Base-by-base conservation (phyloP, 2,329 filamentous ascomycete genomes). In the Penicillium sp. region DNA sequence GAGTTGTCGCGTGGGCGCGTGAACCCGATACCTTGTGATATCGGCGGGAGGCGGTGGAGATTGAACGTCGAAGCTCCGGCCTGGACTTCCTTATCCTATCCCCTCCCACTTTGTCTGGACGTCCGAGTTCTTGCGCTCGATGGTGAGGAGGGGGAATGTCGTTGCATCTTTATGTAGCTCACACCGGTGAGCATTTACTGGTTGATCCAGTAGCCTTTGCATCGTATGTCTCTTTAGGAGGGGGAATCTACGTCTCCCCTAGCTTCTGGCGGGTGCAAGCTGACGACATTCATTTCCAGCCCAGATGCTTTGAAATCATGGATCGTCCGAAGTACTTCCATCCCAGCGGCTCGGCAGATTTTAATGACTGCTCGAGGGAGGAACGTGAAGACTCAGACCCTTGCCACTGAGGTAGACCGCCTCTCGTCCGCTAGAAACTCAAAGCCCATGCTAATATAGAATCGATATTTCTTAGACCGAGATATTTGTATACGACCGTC, bases 401-500 rank as follows among this genome's bases (percentile, higher is more conserved):
- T 95, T 32, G 77, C 86, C 48, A 80, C 78, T 23, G 90, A 95
- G 76, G 85, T 86, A 68, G 28, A 70, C 13, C 13, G 26, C 18
- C 26, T 6, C 23, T 11, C 12, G 11, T 13, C 28, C 15, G 8
- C 28, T 22, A 11, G 14, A 15, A 15, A 16, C 25, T 11, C 18
- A 4, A 17, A 16, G 30, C 16, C 13, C 15, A 8, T 35, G 26
- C 35, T 47, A 28, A 40, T 20, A 22, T 22, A 3, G 6, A 17
- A 32, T 25, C n/a, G 18, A 9, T 9, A 2, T 33, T 8, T 1
- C 30, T 22, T 51, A 93, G 83, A 85, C 79, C 50, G 88, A 96
- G 61, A 80, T 98, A 40, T 96, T 85, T 61, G 79, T 96, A 35
- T 98, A 94, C 66, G 88, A 95, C 64, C 84, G 88, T 45, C 80